These are phyloP conservation scores for Candida dendrica DNA, from an alignment of 805 yeast species.

Conservation along the genomic window DNA sequence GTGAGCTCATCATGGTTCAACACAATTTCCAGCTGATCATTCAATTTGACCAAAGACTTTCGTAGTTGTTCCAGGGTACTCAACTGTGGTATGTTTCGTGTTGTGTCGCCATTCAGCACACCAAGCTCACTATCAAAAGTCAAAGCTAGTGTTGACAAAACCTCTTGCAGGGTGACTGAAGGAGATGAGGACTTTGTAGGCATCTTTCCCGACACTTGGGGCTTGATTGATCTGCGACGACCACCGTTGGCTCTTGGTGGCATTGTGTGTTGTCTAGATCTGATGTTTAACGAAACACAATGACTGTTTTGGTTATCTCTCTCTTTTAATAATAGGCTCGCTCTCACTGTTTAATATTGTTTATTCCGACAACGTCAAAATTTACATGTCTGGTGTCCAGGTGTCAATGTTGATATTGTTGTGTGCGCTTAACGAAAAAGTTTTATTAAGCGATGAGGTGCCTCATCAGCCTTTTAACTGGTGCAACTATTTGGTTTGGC, in stretches of 20 bases:
- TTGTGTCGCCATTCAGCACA: conserved; percentile 49
- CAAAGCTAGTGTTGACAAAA: conserved; percentile 44
- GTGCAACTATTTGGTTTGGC: no score
- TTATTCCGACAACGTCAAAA: not conserved
- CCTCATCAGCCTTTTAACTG: no score
- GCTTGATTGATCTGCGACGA: conserved; percentile 13
- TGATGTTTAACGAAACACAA: not conserved
- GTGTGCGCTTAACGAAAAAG: not conserved
- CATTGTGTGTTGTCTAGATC: not conserved
- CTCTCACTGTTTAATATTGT: not conserved
- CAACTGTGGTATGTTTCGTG: conserved; percentile 33
- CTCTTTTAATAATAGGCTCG: not conserved
- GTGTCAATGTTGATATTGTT: not conserved
- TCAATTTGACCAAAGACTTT: conserved; percentile 37
- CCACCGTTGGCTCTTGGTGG: conserved; percentile 21
- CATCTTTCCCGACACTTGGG: conserved; percentile 18
- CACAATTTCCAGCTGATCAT: conserved; percentile 26
- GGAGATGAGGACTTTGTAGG: conserved; percentile 27
- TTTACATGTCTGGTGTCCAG: not conserved
- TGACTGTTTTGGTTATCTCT: not conserved
- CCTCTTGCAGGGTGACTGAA: conserved; percentile 37
- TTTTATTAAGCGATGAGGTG: not conserved
- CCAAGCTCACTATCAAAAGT: conserved; percentile 56
- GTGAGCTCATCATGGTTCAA: conserved; percentile 20
- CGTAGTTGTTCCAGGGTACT: conserved; percentile 11